Evolutionary conservation across 2,329 filamentous ascomycete species (phyloP).

Genomic region (Herpotrichia juniperi): DNA sequence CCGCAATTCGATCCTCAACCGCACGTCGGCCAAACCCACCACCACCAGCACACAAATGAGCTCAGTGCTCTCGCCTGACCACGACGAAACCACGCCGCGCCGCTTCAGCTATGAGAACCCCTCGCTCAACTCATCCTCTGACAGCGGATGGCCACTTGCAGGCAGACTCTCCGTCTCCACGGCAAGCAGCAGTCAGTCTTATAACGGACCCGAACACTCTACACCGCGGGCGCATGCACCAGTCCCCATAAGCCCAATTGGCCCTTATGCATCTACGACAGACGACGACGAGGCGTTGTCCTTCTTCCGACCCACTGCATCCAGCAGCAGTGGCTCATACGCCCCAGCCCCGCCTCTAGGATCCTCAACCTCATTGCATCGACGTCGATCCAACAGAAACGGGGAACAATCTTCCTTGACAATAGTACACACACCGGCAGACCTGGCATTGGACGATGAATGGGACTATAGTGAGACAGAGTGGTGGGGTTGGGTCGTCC

Average conservation of each 20-base stretch:
- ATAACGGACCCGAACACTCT: conserved; percentile 21
- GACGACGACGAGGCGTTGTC: conserved; percentile 82
- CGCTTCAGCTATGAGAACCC: conserved; percentile 48
- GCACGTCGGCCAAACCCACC: conserved; percentile 18
- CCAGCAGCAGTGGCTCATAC: conserved; percentile 51
- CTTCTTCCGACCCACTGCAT: conserved; percentile 54
- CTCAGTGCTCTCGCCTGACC: conserved; percentile 16
- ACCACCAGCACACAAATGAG: conserved; percentile 15
- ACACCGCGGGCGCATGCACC: conserved; percentile 44
- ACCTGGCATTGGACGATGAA: conserved; percentile 54
- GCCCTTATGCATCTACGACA: conserved; percentile 74
- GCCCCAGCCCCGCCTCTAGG: conserved; percentile 19
- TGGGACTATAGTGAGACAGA: conserved; percentile 96
- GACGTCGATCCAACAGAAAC: conserved; percentile 38
- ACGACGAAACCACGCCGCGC: conserved; percentile 27
- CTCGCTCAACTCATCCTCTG: conserved; percentile 41
- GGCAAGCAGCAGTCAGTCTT: conserved; percentile 10
- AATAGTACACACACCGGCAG: conserved; percentile 28
- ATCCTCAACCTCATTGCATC: conserved; percentile 29
- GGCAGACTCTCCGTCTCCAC: conserved; percentile 21
- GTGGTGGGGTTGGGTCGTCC: conserved; percentile 96
- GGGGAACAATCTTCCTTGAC: conserved; percentile 30
- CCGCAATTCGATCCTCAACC: conserved; percentile 34
- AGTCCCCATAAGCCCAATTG: conserved; percentile 58
- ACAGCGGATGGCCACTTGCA: conserved; percentile 31